Evolutionary conservation across 805 yeast species (phyloP).

Genomic region (Lachancea meyersii): DNA sequence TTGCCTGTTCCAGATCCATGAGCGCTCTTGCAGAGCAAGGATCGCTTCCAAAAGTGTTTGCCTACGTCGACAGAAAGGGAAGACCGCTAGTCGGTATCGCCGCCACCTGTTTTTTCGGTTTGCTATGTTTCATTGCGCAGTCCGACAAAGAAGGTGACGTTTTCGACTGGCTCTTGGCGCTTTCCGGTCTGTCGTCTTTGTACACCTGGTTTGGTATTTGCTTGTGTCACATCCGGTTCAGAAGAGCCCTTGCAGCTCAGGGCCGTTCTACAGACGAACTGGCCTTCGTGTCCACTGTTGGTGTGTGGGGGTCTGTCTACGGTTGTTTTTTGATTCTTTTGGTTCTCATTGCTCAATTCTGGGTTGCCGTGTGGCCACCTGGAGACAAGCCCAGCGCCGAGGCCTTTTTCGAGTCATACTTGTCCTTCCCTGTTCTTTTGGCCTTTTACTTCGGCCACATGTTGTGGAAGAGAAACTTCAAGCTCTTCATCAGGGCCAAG

Average conservation of each 20-base stretch:
- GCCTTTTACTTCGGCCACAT: slow-evolving; percentile 54
- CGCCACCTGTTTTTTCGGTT: slow-evolving; percentile 48
- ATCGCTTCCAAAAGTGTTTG: slow-evolving; percentile 51
- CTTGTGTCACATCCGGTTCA: slow-evolving; percentile 53
- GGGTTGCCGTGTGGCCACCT: slow-evolving; percentile 73
- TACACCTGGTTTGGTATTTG: slow-evolving; percentile 61
- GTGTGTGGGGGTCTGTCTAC: slow-evolving; percentile 55
- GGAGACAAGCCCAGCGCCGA: slow-evolving; percentile 47
- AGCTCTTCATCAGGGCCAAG: slow-evolving; percentile 36
- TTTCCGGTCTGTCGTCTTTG: slow-evolving; percentile 56
- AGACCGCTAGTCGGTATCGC: slow-evolving; percentile 57
- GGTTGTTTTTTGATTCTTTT: slow-evolving; percentile 54
- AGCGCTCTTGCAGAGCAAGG: slow-evolving; percentile 60
- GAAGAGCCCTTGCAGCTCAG: slow-evolving; percentile 57
- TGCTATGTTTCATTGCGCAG: slow-evolving; percentile 53
- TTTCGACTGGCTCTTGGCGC: slow-evolving; percentile 58
- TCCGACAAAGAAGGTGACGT: slow-evolving; percentile 47
- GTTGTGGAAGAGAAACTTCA: slow-evolving; percentile 42
- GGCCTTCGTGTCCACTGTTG: slow-evolving; percentile 59
- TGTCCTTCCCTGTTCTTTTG: slow-evolving; percentile 58
- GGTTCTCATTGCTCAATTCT: slow-evolving; percentile 71
- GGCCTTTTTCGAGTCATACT: slow-evolving; percentile 58
- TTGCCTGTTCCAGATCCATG: slow-evolving; percentile 61
- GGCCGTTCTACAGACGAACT: slow-evolving; percentile 67
- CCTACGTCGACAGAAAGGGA: slow-evolving; percentile 59